These are phyloP conservation scores for Sarocladiaceae sp. DNA, from an alignment of 2,329 filamentous ascomycete genomes.

Conservation along the genomic window DNA sequence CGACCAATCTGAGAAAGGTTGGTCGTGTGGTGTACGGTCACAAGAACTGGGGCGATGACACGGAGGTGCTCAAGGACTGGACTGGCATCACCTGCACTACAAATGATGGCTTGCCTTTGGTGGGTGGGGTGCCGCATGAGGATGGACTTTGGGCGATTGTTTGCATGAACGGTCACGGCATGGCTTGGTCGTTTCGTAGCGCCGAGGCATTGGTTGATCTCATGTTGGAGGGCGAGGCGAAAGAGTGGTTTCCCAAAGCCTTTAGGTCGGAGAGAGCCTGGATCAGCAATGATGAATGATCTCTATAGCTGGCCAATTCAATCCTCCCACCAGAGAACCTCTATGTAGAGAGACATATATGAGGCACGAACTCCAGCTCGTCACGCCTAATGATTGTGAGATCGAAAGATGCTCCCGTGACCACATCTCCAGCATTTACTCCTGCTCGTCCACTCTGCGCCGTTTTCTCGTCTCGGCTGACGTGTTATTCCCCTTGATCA, in stretches of 20 bases:
- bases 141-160: constrained; percentile 50
- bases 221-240: constrained; percentile 34
- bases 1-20: constrained; percentile 39
- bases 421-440: no score
- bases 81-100: constrained; percentile 55
- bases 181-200: constrained; percentile 59
- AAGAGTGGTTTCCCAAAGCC: constrained; percentile 49
- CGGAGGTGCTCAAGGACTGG: constrained; percentile 31
- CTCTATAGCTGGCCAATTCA: no score
- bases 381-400: no score
- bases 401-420: no score
- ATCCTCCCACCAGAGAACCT: no score
- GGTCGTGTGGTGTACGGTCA: constrained; percentile 39
- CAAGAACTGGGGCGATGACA: constrained; percentile 36
- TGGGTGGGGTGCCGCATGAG: constrained; percentile 42
- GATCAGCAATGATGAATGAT: no score
- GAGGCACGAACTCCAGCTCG: no score
- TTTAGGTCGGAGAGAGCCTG: constrained; percentile 45
- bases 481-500: neutral
- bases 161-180: constrained; percentile 63
- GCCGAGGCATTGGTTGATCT: constrained; percentile 54
- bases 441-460: neutral
- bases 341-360: no score
- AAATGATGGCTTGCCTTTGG: constrained; percentile 47
- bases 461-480: neutral